Evolutionary conservation across 2,329 filamentous ascomycete genomes (phyloP).

Genomic region (Lojkania enalia): DNA sequence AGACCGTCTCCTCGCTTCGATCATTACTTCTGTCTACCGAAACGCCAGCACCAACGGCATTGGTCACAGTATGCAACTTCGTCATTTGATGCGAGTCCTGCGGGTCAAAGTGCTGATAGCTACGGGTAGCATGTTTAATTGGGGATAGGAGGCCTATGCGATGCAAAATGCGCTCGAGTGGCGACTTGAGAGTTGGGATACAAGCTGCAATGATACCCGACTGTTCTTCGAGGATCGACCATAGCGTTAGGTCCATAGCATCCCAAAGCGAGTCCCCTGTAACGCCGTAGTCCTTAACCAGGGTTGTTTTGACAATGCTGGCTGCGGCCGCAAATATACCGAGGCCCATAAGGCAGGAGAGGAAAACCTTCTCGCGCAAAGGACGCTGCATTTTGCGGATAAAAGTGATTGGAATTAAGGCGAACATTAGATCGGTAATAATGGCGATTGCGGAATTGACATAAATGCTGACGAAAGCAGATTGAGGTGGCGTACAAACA

Average conservation of each 20-base stretch:
- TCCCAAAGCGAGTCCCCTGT: constrained; percentile 20
- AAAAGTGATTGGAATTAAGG: constrained; percentile 26
- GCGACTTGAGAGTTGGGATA: constrained; percentile 20
- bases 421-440: constrained; percentile 23
- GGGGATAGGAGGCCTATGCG: constrained; percentile 8
- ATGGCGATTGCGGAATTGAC: constrained; percentile 21
- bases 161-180: constrained; percentile 6
- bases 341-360: constrained; percentile 27
- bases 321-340: constrained; percentile 26
- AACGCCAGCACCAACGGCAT: not conserved
- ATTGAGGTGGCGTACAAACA: constrained; percentile 12
- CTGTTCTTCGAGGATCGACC: constrained; percentile 29
- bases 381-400: constrained; percentile 26
- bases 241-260: constrained; percentile 22
- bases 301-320: constrained; percentile 22
- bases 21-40: not conserved
- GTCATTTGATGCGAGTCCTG: not conserved
- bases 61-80: not conserved
- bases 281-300: constrained; percentile 17
- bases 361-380: constrained; percentile 26
- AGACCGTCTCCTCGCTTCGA: constrained; percentile 4
- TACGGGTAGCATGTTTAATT: not conserved
- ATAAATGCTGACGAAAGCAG: constrained; percentile 15
- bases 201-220: constrained; percentile 26
- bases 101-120: too few relatives aligned